Evolutionary conservation across 345 rosid species (phyloP).

Genomic region (Ricinus communis): DNA sequence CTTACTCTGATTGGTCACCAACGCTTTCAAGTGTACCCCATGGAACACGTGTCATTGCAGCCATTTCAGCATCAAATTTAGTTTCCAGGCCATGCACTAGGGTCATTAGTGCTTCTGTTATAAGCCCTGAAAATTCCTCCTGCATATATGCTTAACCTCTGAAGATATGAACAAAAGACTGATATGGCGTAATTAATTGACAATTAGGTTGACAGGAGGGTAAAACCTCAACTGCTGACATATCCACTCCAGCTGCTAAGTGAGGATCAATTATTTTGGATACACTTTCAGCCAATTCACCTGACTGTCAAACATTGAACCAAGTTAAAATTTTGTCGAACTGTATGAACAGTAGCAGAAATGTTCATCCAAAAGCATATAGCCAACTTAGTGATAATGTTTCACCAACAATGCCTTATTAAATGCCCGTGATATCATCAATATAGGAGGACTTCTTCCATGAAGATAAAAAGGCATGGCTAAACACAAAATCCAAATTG

Average conservation of each 20-base stretch:
- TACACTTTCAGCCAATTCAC: slow-evolving; percentile 93
- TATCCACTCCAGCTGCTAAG: slow-evolving; percentile 75
- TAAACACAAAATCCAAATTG: not conserved
- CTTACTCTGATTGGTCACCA: slow-evolving; percentile 96
- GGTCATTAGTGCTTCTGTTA: slow-evolving; percentile 83
- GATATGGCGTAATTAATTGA: slow-evolving; percentile 8
- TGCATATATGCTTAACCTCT: slow-evolving; percentile 36
- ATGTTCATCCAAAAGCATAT: slow-evolving; percentile 2
- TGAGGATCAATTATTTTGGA: slow-evolving; percentile 89
- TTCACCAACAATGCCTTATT: not conserved
- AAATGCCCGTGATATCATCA: not conserved
- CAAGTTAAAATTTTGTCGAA: slow-evolving; percentile 19
- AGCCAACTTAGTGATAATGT: not conserved
- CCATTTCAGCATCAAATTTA: slow-evolving; percentile 95
- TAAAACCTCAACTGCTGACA: slow-evolving; percentile 84
- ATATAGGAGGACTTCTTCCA: not conserved
- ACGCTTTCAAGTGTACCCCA: slow-evolving; percentile 98
- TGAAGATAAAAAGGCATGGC: not conserved
- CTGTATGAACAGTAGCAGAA: not conserved
- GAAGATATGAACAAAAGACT: slow-evolving; percentile 23
- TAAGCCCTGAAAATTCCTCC: slow-evolving; percentile 97
- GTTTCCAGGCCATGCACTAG: slow-evolving; percentile 93
- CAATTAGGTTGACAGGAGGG: slow-evolving; percentile 15
- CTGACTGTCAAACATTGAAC: slow-evolving; percentile 55
- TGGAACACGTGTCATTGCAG: slow-evolving; percentile 90